Evolutionary conservation across 1,284 basidiomycete species (phyloP).

Genomic region (Inonotus obliquus): DNA sequence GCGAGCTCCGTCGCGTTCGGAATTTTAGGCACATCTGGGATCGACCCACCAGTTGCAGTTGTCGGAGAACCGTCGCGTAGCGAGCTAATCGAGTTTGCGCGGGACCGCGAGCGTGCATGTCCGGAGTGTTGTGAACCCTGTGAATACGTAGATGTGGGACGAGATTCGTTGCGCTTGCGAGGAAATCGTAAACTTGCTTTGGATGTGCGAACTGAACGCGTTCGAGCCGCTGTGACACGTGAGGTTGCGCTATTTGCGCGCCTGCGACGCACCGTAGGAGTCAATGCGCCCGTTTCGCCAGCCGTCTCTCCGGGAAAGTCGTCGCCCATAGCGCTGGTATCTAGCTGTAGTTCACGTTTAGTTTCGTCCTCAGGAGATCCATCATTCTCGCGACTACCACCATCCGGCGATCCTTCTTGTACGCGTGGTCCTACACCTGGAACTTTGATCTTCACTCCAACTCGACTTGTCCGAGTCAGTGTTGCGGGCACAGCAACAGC

Average conservation of each 20-base stretch:
- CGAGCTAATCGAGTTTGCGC: background rate
- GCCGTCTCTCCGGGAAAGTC: conserved; percentile 9
- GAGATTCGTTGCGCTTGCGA: background rate
- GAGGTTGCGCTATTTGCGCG: conserved; percentile 33
- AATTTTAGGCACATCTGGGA: conserved; percentile 14
- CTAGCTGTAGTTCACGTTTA: background rate
- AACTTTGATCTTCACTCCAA: conserved; percentile 21
- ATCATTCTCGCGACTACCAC: conserved; percentile 1
- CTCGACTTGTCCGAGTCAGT: conserved; percentile 38
- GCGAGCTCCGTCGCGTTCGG: conserved; percentile 12
- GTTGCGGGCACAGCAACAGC: conserved; percentile 31
- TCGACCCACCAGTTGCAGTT: conserved; percentile 4
- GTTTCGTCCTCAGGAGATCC: background rate
- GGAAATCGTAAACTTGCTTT: conserved; percentile 56
- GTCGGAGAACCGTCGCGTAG: background rate
- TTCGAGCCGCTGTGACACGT: conserved; percentile 53
- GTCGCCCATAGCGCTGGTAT: background rate
- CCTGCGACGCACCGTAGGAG: conserved; percentile 23
- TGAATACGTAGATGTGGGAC: conserved; percentile 13
- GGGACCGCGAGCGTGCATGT: conserved; percentile 8
- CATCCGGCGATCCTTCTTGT: conserved; percentile 16
- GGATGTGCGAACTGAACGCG: conserved; percentile 51
- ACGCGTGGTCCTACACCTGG: conserved; percentile 33
- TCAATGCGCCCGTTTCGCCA: conserved; percentile 10
- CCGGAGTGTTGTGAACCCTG: background rate